A percentile compares a stretch with the other conserved stretches of the same genome.
Conservation (phyloP, 2,329 filamentous ascomycete genomes). For the Lachnellula cervina region DNA sequence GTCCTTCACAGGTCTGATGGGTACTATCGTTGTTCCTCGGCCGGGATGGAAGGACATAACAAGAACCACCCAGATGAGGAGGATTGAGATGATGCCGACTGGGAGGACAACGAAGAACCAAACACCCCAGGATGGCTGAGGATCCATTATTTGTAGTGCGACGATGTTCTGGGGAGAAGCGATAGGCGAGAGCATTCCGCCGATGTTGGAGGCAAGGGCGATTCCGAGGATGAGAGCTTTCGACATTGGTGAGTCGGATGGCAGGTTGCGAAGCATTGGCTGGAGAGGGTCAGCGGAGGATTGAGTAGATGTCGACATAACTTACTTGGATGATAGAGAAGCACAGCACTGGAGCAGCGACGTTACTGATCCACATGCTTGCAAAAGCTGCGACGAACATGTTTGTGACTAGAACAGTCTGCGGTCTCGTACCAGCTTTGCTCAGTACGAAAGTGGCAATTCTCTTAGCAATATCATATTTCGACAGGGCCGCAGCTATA, state of each 20-base stretch:
- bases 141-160: conserved; percentile 91
- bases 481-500: conserved; percentile 88
- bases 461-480: conserved; percentile 96
- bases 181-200: conserved; percentile 93
- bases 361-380: conserved; percentile 99
- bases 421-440: conserved; percentile 88
- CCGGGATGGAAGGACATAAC: conserved; percentile 81
- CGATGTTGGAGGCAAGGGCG: conserved; percentile 90
- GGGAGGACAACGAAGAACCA: conserved; percentile 98
- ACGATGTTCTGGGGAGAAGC: conserved; percentile 97
- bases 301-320: conserved; percentile 8
- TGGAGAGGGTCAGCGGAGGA: conserved; percentile 32
- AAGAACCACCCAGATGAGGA: conserved; percentile 84
- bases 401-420: conserved; percentile 87
- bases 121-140: conserved; percentile 83
- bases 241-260: conserved; percentile 85
- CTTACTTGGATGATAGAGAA: conserved; percentile 92
- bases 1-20: conserved; percentile 86
- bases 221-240: conserved; percentile 95
- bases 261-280: conserved; percentile 91
- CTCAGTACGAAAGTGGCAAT: conserved; percentile 94
- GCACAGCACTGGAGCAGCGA: conserved; percentile 92
- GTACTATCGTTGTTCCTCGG: conserved; percentile 80
- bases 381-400: conserved; percentile 98
- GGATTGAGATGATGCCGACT: conserved; percentile 81